Conservation (phyloP, 176 grass and related monocot genomes). For the Phragmites australis region DNA sequence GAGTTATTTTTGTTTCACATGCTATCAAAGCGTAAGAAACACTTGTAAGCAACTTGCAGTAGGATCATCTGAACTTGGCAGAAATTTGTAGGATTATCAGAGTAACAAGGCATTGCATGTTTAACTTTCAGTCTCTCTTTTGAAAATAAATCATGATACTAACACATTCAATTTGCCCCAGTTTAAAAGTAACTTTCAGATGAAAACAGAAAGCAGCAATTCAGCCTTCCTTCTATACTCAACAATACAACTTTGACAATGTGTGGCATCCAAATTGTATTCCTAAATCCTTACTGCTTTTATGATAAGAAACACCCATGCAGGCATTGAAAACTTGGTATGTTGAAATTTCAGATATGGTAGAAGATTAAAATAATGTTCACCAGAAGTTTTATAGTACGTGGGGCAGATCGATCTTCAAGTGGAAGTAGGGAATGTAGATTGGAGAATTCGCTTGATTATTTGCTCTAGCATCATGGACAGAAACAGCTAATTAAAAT, state of each 20-base stretch:
- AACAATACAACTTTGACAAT: slow-evolving; percentile 2
- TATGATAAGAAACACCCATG: slow-evolving; percentile 2
- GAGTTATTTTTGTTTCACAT: neutral
- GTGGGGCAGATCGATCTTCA: slow-evolving; percentile 37
- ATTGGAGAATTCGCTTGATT: slow-evolving; percentile 39
- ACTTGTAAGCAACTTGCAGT: neutral
- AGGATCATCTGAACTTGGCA: neutral
- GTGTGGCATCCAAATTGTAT: slow-evolving; percentile 9
- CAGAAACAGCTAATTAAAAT: slow-evolving; percentile 32
- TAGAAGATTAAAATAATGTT: slow-evolving; percentile 18
- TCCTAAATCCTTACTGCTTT: slow-evolving; percentile 26
- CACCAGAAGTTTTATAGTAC: slow-evolving; percentile 35
- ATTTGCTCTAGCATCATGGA: slow-evolving; percentile 45
- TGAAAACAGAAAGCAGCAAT: neutral
- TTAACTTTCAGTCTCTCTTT: neutral
- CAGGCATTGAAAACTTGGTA: slow-evolving; percentile 5
- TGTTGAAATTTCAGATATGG: slow-evolving; percentile 31
- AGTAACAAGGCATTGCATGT: neutral
- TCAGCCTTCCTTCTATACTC: neutral
- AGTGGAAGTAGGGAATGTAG: slow-evolving; percentile 28
- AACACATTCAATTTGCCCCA: neutral
- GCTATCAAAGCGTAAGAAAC: slow-evolving; percentile 23
- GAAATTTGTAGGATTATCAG: neutral
- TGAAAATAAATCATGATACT: neutral
- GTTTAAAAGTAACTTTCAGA: slow-evolving; percentile 15